These are phyloP conservation scores for Calonectria leucothoes DNA, from an alignment of 2,329 filamentous ascomycete species.

Conservation along the genomic window DNA sequence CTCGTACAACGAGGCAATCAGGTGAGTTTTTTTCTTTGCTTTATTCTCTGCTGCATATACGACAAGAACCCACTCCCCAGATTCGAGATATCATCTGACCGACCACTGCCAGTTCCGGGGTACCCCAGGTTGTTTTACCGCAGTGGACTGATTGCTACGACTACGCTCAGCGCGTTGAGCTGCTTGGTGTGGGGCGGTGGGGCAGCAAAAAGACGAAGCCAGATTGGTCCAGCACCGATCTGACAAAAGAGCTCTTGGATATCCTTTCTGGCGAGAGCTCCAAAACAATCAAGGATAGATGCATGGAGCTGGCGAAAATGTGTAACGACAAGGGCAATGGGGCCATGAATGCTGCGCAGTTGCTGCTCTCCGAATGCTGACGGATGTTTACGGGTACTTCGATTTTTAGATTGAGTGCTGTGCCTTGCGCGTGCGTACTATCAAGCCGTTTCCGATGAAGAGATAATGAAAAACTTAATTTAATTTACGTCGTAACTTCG, in stretches of 20 bases:
- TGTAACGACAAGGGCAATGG: constrained; percentile 6
- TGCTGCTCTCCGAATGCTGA: constrained; percentile 1
- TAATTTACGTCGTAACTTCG: neutral
- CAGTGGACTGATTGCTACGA: constrained; percentile 61
- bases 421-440: neutral
- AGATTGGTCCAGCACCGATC: constrained; percentile 31
- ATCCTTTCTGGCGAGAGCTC: neutral
- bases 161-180: constrained; percentile 56
- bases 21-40: constrained; percentile 40
- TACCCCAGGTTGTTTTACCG: constrained; percentile 59
- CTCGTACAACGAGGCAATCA: constrained; percentile 52
- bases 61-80: neutral
- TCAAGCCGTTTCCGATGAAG: neutral
- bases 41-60: no score
- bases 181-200: constrained; percentile 53
- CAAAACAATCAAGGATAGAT: neutral
- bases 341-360: neutral
- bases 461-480: neutral
- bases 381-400: neutral
- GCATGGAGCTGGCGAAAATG: neutral
- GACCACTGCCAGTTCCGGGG: constrained; percentile 50
- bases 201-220: constrained; percentile 38
- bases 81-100: neutral
- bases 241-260: neutral
- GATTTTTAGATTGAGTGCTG: neutral